These are phyloP conservation scores for Thermoascus crustaceus DNA, from an alignment of 2,329 filamentous ascomycete species.

Conservation along the genomic window DNA sequence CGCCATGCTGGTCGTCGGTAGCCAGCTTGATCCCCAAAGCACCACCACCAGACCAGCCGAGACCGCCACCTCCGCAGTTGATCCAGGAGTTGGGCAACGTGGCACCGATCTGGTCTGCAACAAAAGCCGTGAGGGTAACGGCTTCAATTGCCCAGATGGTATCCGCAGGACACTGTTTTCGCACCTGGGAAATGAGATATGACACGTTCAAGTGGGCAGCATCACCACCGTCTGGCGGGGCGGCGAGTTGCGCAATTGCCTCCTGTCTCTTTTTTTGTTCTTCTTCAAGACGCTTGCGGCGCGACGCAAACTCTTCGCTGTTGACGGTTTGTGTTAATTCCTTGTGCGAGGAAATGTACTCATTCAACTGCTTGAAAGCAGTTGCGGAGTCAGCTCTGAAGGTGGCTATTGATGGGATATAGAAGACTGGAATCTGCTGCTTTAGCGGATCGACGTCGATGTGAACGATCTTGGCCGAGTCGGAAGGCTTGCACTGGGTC, in stretches of 20 bases:
- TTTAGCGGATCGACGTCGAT: constrained; percentile 61
- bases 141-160: constrained; percentile 72
- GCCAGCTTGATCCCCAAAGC: constrained; percentile 71
- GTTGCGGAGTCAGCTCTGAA: constrained; percentile 59
- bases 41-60: constrained; percentile 72
- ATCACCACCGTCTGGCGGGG: constrained; percentile 44
- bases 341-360: constrained; percentile 46
- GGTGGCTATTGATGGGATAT: constrained; percentile 56
- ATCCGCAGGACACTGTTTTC: constrained; percentile 50
- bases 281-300: constrained; percentile 49
- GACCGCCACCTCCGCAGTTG: constrained; percentile 71
- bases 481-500: constrained; percentile 57
- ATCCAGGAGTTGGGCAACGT: constrained; percentile 65
- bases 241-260: constrained; percentile 49
- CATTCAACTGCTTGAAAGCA: constrained; percentile 61
- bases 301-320: constrained; percentile 33
- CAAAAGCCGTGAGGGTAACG: constrained; percentile 61
- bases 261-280: constrained; percentile 53
- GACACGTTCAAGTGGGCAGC: constrained; percentile 56
- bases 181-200: constrained; percentile 49
- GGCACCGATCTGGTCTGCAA: constrained; percentile 63
- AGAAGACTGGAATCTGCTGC: constrained; percentile 66
- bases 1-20: constrained; percentile 44
- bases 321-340: constrained; percentile 36
- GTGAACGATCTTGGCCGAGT: constrained; percentile 53